Percentiles rank a stretch among this genome's conserved stretches.
phyloP scores from a whole-genome alignment of 441 rosid genomes.

The Kokia cookei region DNA sequence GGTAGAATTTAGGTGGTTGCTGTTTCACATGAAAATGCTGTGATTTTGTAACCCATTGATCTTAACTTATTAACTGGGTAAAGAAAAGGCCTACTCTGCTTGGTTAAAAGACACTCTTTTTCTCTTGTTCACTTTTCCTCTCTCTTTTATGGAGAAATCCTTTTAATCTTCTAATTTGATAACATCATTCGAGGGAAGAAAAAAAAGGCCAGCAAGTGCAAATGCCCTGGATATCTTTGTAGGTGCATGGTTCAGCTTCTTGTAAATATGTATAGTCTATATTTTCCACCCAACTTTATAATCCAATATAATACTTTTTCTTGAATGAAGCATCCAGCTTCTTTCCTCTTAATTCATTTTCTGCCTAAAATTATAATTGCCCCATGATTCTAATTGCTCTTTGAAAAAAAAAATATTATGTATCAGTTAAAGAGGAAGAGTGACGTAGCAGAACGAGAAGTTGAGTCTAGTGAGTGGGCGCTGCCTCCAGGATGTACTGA shows the following conservation, averaged over 20 bases:
- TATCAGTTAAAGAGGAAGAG: constrained; percentile 72
- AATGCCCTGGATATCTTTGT: neutral
- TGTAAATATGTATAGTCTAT: neutral
- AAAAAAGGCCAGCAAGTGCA: neutral
- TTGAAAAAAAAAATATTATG: constrained; percentile 2
- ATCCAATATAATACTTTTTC: neutral
- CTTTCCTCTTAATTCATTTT: neutral
- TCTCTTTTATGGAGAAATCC: neutral
- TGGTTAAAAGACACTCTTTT: neutral
- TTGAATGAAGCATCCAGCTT: neutral
- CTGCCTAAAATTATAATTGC: neutral
- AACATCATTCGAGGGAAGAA: neutral
- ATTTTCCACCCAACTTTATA: neutral
- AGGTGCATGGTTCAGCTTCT: neutral
- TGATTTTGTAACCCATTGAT: neutral
- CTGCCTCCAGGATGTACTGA: constrained; percentile 44
- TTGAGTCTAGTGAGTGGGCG: constrained; percentile 49
- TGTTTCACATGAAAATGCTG: neutral
- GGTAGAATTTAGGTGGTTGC: neutral
- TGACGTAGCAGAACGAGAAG: constrained; percentile 45
- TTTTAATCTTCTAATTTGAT: neutral
- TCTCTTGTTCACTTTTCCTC: neutral
- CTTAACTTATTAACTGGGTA: neutral
- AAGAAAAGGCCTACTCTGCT: neutral
- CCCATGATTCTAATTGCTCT: constrained; percentile 13